Conservation (phyloP, 1,284 basidiomycete species). For the Amylostereum chailletii region DNA sequence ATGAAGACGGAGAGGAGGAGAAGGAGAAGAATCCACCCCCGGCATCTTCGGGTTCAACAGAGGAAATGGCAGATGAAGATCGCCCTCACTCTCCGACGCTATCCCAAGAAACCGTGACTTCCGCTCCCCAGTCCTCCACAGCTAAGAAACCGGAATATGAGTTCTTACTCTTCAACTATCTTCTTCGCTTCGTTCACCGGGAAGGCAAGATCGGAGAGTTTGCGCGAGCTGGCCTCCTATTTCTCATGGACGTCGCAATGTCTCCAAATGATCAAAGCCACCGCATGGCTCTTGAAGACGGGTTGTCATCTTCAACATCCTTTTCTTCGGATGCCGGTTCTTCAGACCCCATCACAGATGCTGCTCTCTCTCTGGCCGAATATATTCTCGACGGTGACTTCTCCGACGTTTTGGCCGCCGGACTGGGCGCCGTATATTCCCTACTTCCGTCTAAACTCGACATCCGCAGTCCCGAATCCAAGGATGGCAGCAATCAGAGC, state of each 20-base stretch:
- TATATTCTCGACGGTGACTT: slow-evolving; percentile 96
- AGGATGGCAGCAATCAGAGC: slow-evolving; percentile 26
- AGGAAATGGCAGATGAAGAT: too few relatives aligned
- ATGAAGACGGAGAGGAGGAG: slow-evolving; percentile 42
- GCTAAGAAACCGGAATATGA: slow-evolving; percentile 82
- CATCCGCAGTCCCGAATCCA: slow-evolving; percentile 39
- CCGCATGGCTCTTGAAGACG: slow-evolving; percentile 27
- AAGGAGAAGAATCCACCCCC: slow-evolving; percentile 12
- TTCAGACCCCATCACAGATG: slow-evolving; percentile 70
- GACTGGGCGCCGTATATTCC: slow-evolving; percentile 90
- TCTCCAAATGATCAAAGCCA: slow-evolving; percentile 51
- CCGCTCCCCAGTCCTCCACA: slow-evolving; percentile 32
- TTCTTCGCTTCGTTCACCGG: slow-evolving; percentile 90
- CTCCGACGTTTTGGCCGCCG: slow-evolving; percentile 91
- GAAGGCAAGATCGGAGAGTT: slow-evolving; percentile 93
- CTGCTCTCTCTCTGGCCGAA: slow-evolving; percentile 79
- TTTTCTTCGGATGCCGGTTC: slow-evolving; percentile 19
- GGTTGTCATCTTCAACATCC: slow-evolving; percentile 19
- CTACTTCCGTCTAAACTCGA: slow-evolving; percentile 83
- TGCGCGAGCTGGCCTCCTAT: slow-evolving; percentile 84
- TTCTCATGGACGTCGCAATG: slow-evolving; percentile 93
- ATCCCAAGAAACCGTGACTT: slow-evolving; percentile 52
- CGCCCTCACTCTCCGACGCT: slow-evolving; percentile 41
- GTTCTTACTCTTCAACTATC: slow-evolving; percentile 91
- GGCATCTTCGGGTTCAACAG: too few relatives aligned